Evolutionary conservation across 2,329 filamentous ascomycete species (phyloP).

Genomic region (Neofusicoccum cordaticola): DNA sequence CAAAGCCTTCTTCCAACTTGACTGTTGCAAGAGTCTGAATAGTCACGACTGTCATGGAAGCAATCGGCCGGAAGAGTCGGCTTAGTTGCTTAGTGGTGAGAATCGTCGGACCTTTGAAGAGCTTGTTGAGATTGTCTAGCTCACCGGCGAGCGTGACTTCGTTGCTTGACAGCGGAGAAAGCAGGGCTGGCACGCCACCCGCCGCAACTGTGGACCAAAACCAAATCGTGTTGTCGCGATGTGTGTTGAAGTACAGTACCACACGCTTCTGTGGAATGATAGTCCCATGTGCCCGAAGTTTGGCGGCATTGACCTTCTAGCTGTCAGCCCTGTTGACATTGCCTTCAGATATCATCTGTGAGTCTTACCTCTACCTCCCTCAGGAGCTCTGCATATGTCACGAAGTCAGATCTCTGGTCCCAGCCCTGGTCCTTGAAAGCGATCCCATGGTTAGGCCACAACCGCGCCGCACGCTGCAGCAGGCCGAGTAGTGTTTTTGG

Average conservation of each 20-base stretch:
- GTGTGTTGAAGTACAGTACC: slow-evolving; percentile 15
- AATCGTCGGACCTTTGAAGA: slow-evolving; percentile 5
- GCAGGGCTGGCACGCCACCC: slow-evolving; percentile 9
- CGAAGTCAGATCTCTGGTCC: background rate
- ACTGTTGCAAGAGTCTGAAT: background rate
- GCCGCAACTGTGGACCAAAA: slow-evolving; percentile 14
- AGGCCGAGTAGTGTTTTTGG: slow-evolving; percentile 11
- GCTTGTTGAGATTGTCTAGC: slow-evolving; percentile 15
- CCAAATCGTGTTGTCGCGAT: slow-evolving; percentile 14
- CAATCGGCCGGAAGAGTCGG: background rate
- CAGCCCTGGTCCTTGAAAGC: slow-evolving; percentile 13
- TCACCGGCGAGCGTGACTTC: slow-evolving; percentile 4
- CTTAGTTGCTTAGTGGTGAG: slow-evolving; percentile 12
- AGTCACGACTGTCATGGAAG: background rate
- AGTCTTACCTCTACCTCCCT: slow-evolving; percentile 5
- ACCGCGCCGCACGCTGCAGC: slow-evolving; percentile 5
- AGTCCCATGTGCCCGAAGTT: background rate
- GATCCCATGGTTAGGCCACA: slow-evolving; percentile 10
- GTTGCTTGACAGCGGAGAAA: slow-evolving; percentile 14
- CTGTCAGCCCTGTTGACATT: background rate
- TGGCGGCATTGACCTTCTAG: slow-evolving; percentile 5
- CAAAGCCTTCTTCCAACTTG: slow-evolving; percentile 6
- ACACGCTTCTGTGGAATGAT: background rate
- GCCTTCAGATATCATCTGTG: too few species aligned
- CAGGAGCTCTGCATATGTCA: slow-evolving; percentile 11